These are phyloP conservation scores for Geosmithia putterillii DNA, from an alignment of 2,329 filamentous ascomycete genomes.

Conservation along the genomic window DNA sequence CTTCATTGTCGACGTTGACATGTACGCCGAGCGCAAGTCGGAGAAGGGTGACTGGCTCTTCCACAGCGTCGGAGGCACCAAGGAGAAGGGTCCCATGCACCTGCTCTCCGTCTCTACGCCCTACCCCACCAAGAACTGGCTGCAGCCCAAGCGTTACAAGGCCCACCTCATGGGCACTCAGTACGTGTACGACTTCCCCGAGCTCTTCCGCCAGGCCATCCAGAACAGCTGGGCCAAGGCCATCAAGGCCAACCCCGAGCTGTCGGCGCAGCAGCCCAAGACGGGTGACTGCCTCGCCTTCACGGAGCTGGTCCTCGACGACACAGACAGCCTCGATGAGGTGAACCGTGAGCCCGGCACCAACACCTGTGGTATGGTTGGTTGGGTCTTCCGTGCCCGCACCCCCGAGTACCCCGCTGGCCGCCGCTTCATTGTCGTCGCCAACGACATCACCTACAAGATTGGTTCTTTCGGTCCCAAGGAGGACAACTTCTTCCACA, in stretches of 20 bases:
- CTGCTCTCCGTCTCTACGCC: conserved; percentile 81
- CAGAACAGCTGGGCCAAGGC: conserved; percentile 86
- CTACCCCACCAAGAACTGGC: conserved; percentile 95
- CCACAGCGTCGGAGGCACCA: conserved; percentile 91
- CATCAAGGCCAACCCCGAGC: conserved; percentile 57
- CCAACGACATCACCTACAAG: conserved; percentile 99
- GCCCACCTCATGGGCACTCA: conserved; percentile 98
- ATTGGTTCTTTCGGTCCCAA: conserved; percentile 94
- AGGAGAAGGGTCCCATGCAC: conserved; percentile 92
- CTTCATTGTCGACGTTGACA: conserved; percentile 93
- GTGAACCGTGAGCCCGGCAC: conserved; percentile 90
- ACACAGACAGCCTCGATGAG: conserved; percentile 82
- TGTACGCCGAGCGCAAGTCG: conserved; percentile 95
- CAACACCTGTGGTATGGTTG: conserved; percentile 96
- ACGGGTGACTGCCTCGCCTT: conserved; percentile 88
- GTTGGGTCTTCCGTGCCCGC: conserved; percentile 88
- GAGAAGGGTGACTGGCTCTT: conserved; percentile 98
- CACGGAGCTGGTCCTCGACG: conserved; percentile 88
- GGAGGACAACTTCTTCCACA: conserved; percentile 98
- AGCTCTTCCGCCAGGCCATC: conserved; percentile 95
- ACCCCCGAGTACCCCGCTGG: conserved; percentile 93
- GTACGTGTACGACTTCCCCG: conserved; percentile 99
- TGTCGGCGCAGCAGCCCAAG: conserved; percentile 71
- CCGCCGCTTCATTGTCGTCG: conserved; percentile 86
- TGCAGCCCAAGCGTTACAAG: conserved; percentile 99